Percentiles rank a stretch among this genome's conserved stretches.
Conservation (phyloP, 1,284 basidiomycete genomes). For the Cutaneotrichosporon sp. region DNA sequence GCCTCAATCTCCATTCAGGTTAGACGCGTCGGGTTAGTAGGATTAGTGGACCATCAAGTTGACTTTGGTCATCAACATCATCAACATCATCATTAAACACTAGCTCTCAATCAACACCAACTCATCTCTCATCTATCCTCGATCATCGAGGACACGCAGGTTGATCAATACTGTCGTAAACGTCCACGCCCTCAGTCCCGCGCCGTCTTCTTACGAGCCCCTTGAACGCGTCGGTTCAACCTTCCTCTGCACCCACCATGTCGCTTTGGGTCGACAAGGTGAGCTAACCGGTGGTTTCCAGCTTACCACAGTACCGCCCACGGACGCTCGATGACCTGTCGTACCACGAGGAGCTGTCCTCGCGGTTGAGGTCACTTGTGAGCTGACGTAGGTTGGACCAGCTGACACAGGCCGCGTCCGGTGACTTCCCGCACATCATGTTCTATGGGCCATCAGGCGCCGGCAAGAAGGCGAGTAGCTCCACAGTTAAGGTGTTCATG, state of each 20-base stretch:
- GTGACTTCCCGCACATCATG: constrained; percentile 95
- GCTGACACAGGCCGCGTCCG: constrained; percentile 66
- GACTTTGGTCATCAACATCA: not conserved
- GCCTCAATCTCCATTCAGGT: not conserved
- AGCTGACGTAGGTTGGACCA: constrained; percentile 6
- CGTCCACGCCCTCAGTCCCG: too few relatives aligned
- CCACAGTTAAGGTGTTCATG: not conserved
- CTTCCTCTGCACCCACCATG: constrained; percentile 37
- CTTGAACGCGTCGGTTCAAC: not conserved
- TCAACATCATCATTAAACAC: not conserved
- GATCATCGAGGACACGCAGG: too few relatives aligned
- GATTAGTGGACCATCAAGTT: not conserved
- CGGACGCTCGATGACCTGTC: constrained; percentile 79
- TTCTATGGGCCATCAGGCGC: constrained; percentile 98
- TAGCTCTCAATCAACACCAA: not conserved
- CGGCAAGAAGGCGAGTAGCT: constrained; percentile 71
- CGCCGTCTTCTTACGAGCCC: too few relatives aligned
- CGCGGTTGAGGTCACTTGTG: constrained; percentile 76
- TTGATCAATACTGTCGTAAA: too few relatives aligned
- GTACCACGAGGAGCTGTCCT: constrained; percentile 81
- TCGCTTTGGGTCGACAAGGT: constrained; percentile 88
- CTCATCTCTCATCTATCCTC: too few relatives aligned
- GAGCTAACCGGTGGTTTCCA: constrained; percentile 16
- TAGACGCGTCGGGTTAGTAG: constrained; percentile 6
- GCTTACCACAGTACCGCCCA: constrained; percentile 70